Base-by-base conservation (phyloP, 2,329 filamentous ascomycete species). In the Boeremia lycopersici region DNA sequence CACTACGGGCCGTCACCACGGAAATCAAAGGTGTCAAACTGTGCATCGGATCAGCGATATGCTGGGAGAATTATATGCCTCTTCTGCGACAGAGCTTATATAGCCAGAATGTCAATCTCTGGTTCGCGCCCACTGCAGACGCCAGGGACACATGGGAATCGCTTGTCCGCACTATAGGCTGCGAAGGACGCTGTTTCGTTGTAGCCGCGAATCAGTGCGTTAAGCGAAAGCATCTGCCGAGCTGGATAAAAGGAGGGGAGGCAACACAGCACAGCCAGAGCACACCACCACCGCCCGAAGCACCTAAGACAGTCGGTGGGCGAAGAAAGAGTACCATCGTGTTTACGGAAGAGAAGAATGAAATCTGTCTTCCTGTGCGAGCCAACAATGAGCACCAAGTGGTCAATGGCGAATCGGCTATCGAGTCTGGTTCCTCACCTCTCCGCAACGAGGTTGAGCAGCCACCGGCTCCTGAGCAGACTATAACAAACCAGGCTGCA, bases 51-150 rank as follows among this genome's bases (percentile, higher is more conserved):
- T 87, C 89, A 3, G 93, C 92, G 3, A 96, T 98, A 62, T 96
- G 93, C 80, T 97, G 93, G 93, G 93, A 98, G 75, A 96, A 90
- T 74, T 96, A 93, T 77, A 97, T 96, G 92, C 93, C 93, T 0
- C 79, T 97, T 15, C 80, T 97, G 7, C 85, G 93, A 15, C 89
- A 96, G 71, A 83, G 86, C 13, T 81, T 97, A 33, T 98, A 97
- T 74, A 83, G 86, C 2, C 93, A 97, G 74, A 96, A 96, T 70
- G 86, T 97, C 67, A 96, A 96, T 72, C 78, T 97, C 11, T 97
- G 93, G 75, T 84, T 97, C 2, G 92, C 93, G 0, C 93, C 93
- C 0, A 97, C 93, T 0, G 93, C 93, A 1, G 93, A 97, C 76
- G 85, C 82, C 17, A 83, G 93, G 57, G 89, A 93, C 66, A 86